phyloP scores from a whole-genome alignment of 805 yeast genomes.

The Lipomyces yamadae region DNA sequence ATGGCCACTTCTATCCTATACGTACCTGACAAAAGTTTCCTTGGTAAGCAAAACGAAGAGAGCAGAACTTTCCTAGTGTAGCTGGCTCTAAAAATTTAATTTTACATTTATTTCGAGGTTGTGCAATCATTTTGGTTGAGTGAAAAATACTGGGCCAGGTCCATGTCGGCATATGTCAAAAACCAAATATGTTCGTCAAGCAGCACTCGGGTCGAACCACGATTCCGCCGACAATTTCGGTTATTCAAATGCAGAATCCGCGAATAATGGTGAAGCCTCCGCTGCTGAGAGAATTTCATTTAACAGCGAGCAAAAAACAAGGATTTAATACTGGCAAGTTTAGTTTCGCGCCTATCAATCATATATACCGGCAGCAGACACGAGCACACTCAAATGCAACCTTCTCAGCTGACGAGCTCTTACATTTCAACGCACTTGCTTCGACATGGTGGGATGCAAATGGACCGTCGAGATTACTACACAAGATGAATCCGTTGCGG shows the following conservation, averaged over 20 bases:
- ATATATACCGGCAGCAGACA: background rate
- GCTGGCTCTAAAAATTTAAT: too few relatives aligned
- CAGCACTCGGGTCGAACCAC: background rate
- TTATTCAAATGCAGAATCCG: background rate
- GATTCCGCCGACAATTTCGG: background rate
- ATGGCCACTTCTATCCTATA: too few relatives aligned
- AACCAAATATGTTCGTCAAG: too few relatives aligned
- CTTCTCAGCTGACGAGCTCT: constrained; percentile 58
- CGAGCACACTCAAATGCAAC: constrained; percentile 15
- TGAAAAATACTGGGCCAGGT: too few relatives aligned
- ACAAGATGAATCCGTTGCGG: constrained; percentile 88
- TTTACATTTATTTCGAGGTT: too few relatives aligned
- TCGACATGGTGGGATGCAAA: constrained; percentile 97
- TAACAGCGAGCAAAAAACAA: background rate
- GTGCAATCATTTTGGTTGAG: too few relatives aligned
- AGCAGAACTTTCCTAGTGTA: too few relatives aligned
- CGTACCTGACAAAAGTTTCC: too few relatives aligned
- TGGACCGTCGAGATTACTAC: constrained; percentile 92
- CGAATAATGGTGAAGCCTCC: background rate
- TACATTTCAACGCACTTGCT: constrained; percentile 85
- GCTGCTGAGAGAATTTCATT: background rate
- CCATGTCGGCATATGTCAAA: too few relatives aligned
- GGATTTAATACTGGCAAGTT: background rate
- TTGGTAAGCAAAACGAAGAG: too few relatives aligned
- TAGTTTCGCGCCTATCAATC: background rate